Evolutionary conservation across 2,329 filamentous ascomycete genomes (phyloP).

Genomic region (Trichophyton schoenleinii): DNA sequence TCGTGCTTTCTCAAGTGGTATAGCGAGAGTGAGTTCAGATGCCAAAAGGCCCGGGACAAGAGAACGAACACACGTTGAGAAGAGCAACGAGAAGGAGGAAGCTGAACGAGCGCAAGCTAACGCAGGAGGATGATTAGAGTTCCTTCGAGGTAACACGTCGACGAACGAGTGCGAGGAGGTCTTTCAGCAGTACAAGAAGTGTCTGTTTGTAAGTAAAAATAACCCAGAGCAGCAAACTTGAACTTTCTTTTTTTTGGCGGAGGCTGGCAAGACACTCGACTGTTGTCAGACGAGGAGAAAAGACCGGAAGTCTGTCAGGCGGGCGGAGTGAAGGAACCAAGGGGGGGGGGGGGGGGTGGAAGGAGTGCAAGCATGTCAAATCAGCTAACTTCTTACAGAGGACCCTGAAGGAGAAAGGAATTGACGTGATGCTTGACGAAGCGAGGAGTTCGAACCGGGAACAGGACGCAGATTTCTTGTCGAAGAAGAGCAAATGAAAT

Average conservation of each 20-base stretch:
- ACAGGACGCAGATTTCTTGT: constrained; percentile 47
- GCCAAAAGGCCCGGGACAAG: neutral
- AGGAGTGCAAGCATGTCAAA: neutral
- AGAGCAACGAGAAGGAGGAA: neutral
- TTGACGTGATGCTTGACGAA: constrained; percentile 85
- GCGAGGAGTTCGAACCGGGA: constrained; percentile 81
- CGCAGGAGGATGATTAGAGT: constrained; percentile 48
- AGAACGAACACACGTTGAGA: neutral
- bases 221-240: neutral
- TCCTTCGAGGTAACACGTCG: constrained; percentile 70
- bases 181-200: constrained; percentile 81
- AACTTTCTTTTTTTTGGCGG: neutral
- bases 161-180: constrained; percentile 75
- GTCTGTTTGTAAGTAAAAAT: constrained; percentile 54
- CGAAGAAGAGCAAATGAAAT: constrained; percentile 2
- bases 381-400: constrained; percentile 55
- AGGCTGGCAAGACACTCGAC: neutral
- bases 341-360: neutral
- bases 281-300: neutral
- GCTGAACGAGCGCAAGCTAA: constrained; percentile 7
- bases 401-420: constrained; percentile 75
- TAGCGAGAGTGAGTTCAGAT: constrained; percentile 66
- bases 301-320: neutral
- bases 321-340: no score
- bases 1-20: constrained; percentile 99